phyloP scores from a whole-genome alignment of 768 basidiomycete genomes.

The Auriscalpium orientale region DNA sequence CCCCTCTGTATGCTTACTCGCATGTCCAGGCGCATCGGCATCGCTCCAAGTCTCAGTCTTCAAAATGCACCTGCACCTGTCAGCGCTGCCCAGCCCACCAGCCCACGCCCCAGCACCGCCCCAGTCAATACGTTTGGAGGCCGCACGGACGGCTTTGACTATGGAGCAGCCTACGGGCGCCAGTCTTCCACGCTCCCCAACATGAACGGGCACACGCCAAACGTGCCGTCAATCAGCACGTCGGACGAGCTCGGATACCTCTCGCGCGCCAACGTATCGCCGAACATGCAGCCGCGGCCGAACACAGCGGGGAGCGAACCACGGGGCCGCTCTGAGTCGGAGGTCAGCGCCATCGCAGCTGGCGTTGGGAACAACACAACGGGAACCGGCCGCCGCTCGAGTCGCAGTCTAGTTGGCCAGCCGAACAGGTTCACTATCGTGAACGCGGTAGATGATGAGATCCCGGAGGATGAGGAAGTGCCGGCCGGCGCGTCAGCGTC shows the following conservation, averaged over 20 bases:
- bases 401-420: constrained; percentile 21
- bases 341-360: constrained; percentile 3
- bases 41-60: constrained; percentile 33
- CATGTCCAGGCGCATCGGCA: constrained; percentile 38
- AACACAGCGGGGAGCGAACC: constrained; percentile 8
- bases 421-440: constrained; percentile 33
- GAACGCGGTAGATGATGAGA: constrained; percentile 31
- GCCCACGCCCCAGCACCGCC: constrained; percentile 3
- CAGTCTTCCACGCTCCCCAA: not conserved
- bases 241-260: constrained; percentile 8
- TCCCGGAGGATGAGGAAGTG: constrained; percentile 39
- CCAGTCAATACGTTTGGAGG: not conserved
- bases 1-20: not conserved
- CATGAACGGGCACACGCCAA: constrained; percentile 4
- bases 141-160: constrained; percentile 1
- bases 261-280: not conserved
- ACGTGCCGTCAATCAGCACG: not conserved
- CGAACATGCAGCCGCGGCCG: constrained; percentile 1
- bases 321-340: not conserved
- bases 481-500: constrained; percentile 1
- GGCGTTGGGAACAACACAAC: constrained; percentile 8
- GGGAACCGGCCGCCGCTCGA: constrained; percentile 22
- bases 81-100: not conserved
- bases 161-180: not conserved
- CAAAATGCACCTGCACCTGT: constrained; percentile 6